Percentiles rank a stretch among this genome's conserved stretches.
Conservation (phyloP, 164 flowering plant species). For the Sextonia rubra region DNA sequence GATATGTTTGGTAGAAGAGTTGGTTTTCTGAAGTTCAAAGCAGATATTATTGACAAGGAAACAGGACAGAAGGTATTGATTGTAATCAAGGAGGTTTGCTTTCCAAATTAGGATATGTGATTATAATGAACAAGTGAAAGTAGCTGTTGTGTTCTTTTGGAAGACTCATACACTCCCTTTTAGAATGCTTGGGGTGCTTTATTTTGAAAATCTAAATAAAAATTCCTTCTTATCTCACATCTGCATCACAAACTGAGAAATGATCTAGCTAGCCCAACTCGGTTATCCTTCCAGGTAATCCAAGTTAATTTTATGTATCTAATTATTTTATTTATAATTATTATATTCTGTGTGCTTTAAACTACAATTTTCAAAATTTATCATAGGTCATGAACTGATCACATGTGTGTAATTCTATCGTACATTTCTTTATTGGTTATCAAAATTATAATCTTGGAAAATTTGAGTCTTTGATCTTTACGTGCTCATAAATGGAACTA, state of each 20-base stretch:
- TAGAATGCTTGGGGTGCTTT: neutral
- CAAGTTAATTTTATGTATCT: neutral
- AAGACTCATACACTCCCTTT: neutral
- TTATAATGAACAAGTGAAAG: neutral
- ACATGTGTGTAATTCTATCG: too few relatives aligned
- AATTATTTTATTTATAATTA: too few relatives aligned
- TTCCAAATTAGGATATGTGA: neutral
- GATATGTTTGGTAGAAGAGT: constrained; percentile 83
- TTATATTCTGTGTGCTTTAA: too few relatives aligned
- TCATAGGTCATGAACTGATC: neutral
- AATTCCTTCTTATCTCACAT: too few relatives aligned
- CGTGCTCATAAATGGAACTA: too few relatives aligned
- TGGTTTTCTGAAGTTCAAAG: constrained; percentile 88
- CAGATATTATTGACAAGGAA: constrained; percentile 61
- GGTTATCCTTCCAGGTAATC: neutral
- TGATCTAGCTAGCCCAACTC: neutral
- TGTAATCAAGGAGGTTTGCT: constrained; percentile 4
- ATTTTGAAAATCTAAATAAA: neutral
- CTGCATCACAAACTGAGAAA: neutral
- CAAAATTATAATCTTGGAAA: too few relatives aligned
- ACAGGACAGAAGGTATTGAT: constrained; percentile 70
- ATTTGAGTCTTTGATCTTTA: too few relatives aligned
- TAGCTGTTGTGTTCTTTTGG: neutral
- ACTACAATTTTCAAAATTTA: neutral
- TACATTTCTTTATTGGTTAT: too few relatives aligned